Base-by-base conservation (phyloP, 2,329 filamentous ascomycete species). In the Stagonosporopsis chrysanthemi region DNA sequence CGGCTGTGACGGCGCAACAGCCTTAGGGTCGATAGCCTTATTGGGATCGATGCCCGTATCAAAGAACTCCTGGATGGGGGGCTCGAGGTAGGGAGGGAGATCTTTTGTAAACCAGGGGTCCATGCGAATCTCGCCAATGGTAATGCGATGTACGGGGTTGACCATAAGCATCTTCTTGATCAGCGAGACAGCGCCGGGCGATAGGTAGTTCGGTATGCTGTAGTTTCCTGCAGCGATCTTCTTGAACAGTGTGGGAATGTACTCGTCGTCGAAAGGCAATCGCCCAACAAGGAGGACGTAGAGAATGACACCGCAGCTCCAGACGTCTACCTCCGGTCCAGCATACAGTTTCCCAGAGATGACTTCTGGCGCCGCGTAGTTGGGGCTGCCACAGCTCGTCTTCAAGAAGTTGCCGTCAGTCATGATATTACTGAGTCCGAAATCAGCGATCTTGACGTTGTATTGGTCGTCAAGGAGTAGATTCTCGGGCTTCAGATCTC, bases 371-470 rank as follows among this genome's bases (percentile, higher is more conserved):
- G 95, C 95, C 12, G 95, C 95, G 77, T 99, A 99, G 78, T 99
- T 99, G 39, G 95, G 95, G 73, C 94, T 98, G 50, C 95, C 95
- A 71, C 95, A 99, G 75, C 93, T 98, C 1, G 95, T 99, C 81
- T 97, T 98, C 70, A 99, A 86, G 75, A 99, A 99, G 76, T 99
- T 99, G 24, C 95, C 95, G 75, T 99, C 95, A 0, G 95, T 98
- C 95, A 99, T 99, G 79, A 99, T 99, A 75, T 99, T 99, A 81
- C 94, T 98, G 55, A 99, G 83, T 56, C 95, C 95, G 68, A 99
- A 99, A 79, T 99, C 95, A 70, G 95, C 95, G 80, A 99, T 99
- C 82, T 99, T 99, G 79, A 99, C 94, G 71, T 99, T 97, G 73
- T 97, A 89, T 58, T 96, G 89, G 64, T 96, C 91, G 78, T 99